Evolutionary conservation across 768 basidiomycete species (phyloP).

Genomic region (Leccinum uliginosum): DNA sequence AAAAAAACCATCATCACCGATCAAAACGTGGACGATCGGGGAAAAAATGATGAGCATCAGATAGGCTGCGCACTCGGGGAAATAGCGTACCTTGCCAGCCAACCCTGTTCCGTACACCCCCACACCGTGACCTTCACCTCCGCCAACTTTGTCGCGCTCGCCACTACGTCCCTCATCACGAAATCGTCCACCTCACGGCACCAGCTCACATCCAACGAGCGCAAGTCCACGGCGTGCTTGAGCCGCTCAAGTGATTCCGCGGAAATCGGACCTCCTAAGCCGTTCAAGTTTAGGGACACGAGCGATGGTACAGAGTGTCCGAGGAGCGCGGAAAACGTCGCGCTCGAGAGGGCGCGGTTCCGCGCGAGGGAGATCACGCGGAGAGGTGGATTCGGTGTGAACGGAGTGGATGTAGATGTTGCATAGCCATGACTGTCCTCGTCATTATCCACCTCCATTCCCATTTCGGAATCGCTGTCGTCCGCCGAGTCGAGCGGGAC

Average conservation of each 20-base stretch:
- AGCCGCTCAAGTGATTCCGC: conserved; percentile 42
- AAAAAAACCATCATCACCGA: not conserved
- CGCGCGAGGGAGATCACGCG: conserved; percentile 56
- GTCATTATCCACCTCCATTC: conserved; percentile 18
- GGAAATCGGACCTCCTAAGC: conserved; percentile 57
- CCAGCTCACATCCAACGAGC: conserved; percentile 76
- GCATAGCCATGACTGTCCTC: too few relatives aligned
- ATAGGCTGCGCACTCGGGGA: not conserved
- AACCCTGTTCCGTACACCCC: conserved; percentile 51
- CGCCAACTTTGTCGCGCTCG: conserved; percentile 37
- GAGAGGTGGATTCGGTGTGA: conserved; percentile 43
- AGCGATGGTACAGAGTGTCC: conserved; percentile 61
- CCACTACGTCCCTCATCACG: conserved; percentile 64
- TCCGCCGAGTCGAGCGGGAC: conserved; percentile 2
- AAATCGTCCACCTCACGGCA: conserved; percentile 83
- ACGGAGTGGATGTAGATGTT: not conserved
- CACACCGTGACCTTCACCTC: conserved; percentile 51
- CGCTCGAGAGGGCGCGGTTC: conserved; percentile 48
- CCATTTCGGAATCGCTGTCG: conserved; percentile 1
- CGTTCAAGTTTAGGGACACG: conserved; percentile 65
- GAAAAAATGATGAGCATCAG: not conserved
- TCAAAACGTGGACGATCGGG: not conserved
- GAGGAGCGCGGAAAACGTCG: conserved; percentile 60
- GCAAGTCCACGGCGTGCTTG: conserved; percentile 39
- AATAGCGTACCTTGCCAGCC: conserved; percentile 36